These are phyloP conservation scores for Metarhizium album DNA, from an alignment of 2,329 filamentous ascomycete genomes.

Conservation along the genomic window DNA sequence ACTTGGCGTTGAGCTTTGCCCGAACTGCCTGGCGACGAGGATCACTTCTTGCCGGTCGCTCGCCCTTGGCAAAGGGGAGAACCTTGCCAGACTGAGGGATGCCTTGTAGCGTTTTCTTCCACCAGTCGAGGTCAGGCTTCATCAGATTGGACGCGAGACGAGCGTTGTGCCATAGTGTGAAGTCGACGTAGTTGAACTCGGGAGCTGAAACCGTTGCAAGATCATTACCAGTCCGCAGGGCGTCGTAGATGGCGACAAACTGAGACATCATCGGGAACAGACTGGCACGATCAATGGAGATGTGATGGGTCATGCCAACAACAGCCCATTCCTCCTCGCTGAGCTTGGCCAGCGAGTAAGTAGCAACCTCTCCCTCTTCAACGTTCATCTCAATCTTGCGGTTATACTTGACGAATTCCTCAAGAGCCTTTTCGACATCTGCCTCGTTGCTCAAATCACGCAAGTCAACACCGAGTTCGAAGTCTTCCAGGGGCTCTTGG, in stretches of 20 bases:
- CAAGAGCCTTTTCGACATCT: slow-evolving; percentile 8
- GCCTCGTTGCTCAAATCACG: slow-evolving; percentile 10
- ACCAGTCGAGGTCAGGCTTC: slow-evolving; percentile 16
- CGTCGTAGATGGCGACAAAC: slow-evolving; percentile 14
- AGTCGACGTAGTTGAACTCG: slow-evolving; percentile 14
- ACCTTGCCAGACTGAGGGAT: slow-evolving; percentile 12
- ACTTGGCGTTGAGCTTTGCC: slow-evolving; percentile 12
- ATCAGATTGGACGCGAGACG: slow-evolving; percentile 13
- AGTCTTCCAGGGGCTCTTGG: slow-evolving; percentile 13
- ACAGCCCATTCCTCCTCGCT: slow-evolving; percentile 12
- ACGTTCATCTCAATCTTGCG: slow-evolving; percentile 15
- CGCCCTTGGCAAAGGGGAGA: slow-evolving; percentile 14
- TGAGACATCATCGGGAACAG: slow-evolving; percentile 15
- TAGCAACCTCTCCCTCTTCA: slow-evolving; percentile 13
- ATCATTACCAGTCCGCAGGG: slow-evolving; percentile 10
- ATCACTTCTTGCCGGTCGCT: slow-evolving; percentile 11
- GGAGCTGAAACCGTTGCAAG: slow-evolving; percentile 12
- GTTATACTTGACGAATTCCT: slow-evolving; percentile 11
- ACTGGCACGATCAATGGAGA: slow-evolving; percentile 15
- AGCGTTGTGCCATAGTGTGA: slow-evolving; percentile 17
- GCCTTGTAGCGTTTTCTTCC: slow-evolving; percentile 12
- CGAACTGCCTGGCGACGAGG: slow-evolving; percentile 11
- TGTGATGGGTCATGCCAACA: slow-evolving; percentile 14
- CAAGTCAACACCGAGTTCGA: slow-evolving; percentile 11
- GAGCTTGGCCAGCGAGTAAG: slow-evolving; percentile 13